Percentiles rank a stretch among this genome's conserved stretches.
Conservation (phyloP, 78 protist genomes). For the Bodo saltans region DNA sequence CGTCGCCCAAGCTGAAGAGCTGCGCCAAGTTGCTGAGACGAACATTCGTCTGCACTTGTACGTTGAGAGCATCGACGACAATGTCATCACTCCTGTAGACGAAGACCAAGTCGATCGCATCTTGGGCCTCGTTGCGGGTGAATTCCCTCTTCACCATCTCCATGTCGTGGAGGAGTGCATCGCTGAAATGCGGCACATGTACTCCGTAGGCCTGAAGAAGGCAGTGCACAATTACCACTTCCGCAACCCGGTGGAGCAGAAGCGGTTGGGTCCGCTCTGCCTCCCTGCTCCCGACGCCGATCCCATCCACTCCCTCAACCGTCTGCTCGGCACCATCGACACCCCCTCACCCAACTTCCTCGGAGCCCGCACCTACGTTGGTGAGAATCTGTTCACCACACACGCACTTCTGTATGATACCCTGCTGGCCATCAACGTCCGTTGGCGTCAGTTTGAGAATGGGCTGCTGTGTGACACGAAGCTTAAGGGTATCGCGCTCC, state of each 20-base stretch:
- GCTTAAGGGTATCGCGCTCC: slow-evolving; percentile 6
- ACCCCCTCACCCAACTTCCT: slow-evolving; percentile 30
- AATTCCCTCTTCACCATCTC: slow-evolving; percentile 34
- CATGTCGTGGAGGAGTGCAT: slow-evolving; percentile 25
- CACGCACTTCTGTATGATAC: slow-evolving; percentile 11
- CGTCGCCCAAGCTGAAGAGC: background rate
- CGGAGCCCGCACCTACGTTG: background rate
- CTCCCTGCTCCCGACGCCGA: background rate
- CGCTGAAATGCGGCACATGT: background rate
- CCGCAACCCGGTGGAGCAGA: slow-evolving; percentile 18
- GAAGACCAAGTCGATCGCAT: slow-evolving; percentile 36
- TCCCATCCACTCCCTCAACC: background rate
- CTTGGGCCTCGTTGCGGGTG: slow-evolving; percentile 21
- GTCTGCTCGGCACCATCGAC: slow-evolving; percentile 11
- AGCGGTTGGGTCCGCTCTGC: background rate
- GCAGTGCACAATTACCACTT: slow-evolving; percentile 25
- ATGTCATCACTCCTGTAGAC: slow-evolving; percentile 10
- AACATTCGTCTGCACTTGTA: slow-evolving; percentile 21
- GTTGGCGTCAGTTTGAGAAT: background rate
- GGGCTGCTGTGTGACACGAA: slow-evolving; percentile 5
- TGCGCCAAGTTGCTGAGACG: slow-evolving; percentile 9
- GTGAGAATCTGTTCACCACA: slow-evolving; percentile 26
- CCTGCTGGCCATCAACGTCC: background rate
- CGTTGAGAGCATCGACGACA: slow-evolving; percentile 6
- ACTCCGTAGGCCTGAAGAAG: background rate